Evolutionary conservation across 2,329 filamentous ascomycete genomes (phyloP), one percentile per base, ranked within the genome.

Genomic region (Aspergillus thermomutatus): DNA sequence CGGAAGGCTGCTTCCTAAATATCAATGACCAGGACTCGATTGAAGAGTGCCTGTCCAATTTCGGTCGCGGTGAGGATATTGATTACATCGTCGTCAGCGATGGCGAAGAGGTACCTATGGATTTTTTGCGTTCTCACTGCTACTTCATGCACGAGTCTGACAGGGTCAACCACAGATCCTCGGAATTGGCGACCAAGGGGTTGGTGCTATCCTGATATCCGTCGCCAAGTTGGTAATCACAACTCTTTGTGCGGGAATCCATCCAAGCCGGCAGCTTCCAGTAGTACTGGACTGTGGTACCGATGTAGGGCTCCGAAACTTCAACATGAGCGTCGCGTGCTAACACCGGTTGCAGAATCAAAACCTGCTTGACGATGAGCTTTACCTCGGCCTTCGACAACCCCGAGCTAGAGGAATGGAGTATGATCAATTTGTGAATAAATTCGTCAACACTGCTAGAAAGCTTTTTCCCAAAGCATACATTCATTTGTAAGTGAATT

Each of bases 1-100:
- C 91, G 0, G 88, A 93, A 63, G 92, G 92, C 0, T 91, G 90
- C 64, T 95, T 91, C 62, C 73, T 95, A 51, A 91, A 89, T 64
- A 88, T 95, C 49, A 79, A 85, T 19, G 84, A 92, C 54, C 74
- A 82, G 4, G 85, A 88, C 40, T 77, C 83, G 4, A 83, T 95
- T 2, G 81, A 88, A 34, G 78, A 86, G 48, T 82, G 87, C 57
- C 75, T 95, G 1, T 79, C 82, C 0, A 84, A 88, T 59, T 92
- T 87, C 81, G 89, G 87, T 0, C 76, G 77, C 0, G 76, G 83
- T 0, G 88, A 92, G 3, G 90, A 94, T 55, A 86, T 96, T 34
- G 92, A 96, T 72, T 87, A 95, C 65, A 94, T 96, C 60, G 91
- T 94, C 5, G 90, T 94, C 6, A 91, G 88, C 46, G 91, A 92